Conservation (phyloP, 306 rosid genomes). For the Trifolium repens region DNA sequence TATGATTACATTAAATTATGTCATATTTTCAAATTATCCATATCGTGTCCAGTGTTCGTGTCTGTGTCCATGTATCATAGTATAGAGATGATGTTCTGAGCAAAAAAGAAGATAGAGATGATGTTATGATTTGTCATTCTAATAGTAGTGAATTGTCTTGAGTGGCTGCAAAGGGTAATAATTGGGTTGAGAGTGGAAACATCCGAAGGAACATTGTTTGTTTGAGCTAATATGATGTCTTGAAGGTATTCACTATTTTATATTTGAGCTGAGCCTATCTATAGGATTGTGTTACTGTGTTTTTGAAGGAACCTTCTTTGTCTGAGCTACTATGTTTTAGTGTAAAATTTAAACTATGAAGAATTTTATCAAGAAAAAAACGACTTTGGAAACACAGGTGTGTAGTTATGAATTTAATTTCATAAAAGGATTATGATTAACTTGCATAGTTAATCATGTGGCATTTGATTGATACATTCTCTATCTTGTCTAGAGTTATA, state of each 20-base stretch:
- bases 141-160: constrained; percentile 1
- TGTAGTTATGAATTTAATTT: not conserved
- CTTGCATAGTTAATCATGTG: not conserved
- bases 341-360: not conserved
- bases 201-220: not conserved
- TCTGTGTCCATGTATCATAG: no score
- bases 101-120: not conserved
- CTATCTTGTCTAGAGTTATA: not conserved
- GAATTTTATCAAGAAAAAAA: not conserved
- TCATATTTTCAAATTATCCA: no score
- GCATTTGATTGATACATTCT: constrained; percentile 20
- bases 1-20: no score
- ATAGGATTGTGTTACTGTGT: constrained; percentile 6
- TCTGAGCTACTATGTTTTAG: not conserved
- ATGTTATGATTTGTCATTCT: constrained; percentile 29
- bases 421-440: not conserved
- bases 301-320: constrained; percentile 11
- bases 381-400: not conserved
- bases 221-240: constrained; percentile 8
- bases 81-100: no score
- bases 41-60: no score
- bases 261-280: not conserved
- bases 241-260: constrained; percentile 4
- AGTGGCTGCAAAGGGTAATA: not conserved
- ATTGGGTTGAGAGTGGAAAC: constrained; percentile 11